Evolutionary conservation across 176 grass and related monocot genomes (phyloP).

Genomic region (Microstegium vimineum): DNA sequence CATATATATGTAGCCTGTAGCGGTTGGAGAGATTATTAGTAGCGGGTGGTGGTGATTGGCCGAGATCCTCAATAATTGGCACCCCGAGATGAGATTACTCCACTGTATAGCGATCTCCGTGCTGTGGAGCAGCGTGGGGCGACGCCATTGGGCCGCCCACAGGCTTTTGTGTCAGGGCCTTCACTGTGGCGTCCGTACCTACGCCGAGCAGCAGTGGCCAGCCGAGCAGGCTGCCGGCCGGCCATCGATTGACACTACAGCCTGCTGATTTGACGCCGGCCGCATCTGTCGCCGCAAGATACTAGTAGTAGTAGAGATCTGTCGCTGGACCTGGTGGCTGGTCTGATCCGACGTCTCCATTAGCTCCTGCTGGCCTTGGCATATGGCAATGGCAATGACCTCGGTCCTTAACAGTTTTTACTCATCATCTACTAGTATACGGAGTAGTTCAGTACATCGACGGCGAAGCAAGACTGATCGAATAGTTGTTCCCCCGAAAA

Average conservation of each 20-base stretch:
- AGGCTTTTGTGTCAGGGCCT: background rate
- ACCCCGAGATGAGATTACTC: background rate
- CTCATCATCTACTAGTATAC: no score
- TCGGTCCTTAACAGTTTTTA: background rate
- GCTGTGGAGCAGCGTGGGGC: background rate
- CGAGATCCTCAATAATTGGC: background rate
- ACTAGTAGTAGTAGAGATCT: no score
- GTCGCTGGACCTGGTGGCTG: background rate
- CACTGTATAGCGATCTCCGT: background rate
- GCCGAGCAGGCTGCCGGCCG: background rate
- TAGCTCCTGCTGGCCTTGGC: background rate
- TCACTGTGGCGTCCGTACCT: background rate
- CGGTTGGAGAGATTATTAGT: background rate
- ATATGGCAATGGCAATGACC: background rate
- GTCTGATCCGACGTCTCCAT: background rate
- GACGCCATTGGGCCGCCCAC: background rate
- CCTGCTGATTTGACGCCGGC: conserved; percentile 14
- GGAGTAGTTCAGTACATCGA: no score
- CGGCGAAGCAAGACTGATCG: no score
- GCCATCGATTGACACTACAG: background rate
- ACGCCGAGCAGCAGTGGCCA: background rate
- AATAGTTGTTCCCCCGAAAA: no score
- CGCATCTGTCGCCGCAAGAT: background rate
- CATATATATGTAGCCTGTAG: no score
- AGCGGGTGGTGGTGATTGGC: background rate